Evolutionary conservation across 805 yeast species (phyloP).

Genomic region (Teunomyces atbi): DNA sequence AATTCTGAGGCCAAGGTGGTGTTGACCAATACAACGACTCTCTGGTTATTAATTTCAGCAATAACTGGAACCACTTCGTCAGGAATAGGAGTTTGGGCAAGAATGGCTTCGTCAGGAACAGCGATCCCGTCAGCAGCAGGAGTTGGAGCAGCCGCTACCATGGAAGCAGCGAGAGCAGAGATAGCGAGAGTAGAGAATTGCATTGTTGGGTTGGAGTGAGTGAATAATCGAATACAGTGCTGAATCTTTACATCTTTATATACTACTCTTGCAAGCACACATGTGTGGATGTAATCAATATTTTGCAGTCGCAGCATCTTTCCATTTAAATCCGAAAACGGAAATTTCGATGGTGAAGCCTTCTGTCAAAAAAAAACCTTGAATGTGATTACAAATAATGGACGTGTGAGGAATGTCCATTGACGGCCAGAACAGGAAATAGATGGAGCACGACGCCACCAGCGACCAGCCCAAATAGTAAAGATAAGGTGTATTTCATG

Average conservation of each 20-base stretch:
- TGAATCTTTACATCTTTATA: neutral
- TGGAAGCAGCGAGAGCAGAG: conserved; percentile 6
- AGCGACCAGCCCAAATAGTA: neutral
- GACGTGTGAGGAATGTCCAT: neutral
- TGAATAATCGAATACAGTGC: neutral
- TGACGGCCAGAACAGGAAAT: neutral
- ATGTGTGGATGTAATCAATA: neutral
- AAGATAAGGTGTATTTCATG: too few relatives aligned
- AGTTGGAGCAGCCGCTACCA: conserved; percentile 9
- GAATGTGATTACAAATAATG: neutral
- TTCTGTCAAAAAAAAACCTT: neutral
- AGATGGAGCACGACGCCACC: neutral
- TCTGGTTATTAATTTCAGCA: conserved; percentile 10
- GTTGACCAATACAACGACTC: conserved; percentile 10
- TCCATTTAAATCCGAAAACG: conserved; percentile 1
- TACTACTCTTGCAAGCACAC: neutral
- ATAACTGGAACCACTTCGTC: conserved; percentile 12
- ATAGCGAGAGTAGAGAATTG: conserved; percentile 9
- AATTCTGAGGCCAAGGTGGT: neutral
- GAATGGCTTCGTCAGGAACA: conserved; percentile 14
- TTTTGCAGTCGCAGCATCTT: conserved; percentile 1
- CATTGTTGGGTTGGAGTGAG: conserved; percentile 7
- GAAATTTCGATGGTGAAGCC: neutral
- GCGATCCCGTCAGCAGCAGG: neutral
- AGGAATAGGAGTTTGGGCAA: conserved; percentile 7